These are phyloP conservation scores for Ascochyta lentis DNA, from an alignment of 2,329 filamentous ascomycete species.

Conservation along the genomic window DNA sequence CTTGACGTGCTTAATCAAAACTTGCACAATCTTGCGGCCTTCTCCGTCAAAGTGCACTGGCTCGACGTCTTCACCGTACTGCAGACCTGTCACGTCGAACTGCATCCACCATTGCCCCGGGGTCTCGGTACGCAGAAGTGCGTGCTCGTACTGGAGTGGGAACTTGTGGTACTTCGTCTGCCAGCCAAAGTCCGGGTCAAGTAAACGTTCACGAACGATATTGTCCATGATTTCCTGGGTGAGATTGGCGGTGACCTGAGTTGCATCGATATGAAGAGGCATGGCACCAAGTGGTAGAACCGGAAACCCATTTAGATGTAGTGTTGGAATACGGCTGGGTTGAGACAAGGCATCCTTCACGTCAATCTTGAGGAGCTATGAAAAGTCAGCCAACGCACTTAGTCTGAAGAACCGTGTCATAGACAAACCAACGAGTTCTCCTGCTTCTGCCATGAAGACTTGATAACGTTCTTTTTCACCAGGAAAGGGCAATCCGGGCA, in stretches of 20 bases:
- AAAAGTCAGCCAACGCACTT: not conserved
- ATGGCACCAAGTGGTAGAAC: constrained; percentile 32
- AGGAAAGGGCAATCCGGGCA: constrained; percentile 38
- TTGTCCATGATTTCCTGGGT: constrained; percentile 18
- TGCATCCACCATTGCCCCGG: constrained; percentile 31
- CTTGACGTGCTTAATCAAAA: constrained; percentile 25
- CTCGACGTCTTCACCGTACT: constrained; percentile 3
- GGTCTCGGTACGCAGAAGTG: constrained; percentile 24
- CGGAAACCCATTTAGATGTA: constrained; percentile 33
- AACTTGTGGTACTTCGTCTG: constrained; percentile 24
- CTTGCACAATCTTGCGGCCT: constrained; percentile 36
- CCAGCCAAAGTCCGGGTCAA: constrained; percentile 17
- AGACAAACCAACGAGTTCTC: constrained; percentile 34
- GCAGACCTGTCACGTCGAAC: constrained; percentile 36
- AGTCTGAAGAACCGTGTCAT: not conserved
- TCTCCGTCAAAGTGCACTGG: constrained; percentile 20
- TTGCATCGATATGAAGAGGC: constrained; percentile 31
- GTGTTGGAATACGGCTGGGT: not conserved
- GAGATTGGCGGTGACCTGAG: constrained; percentile 30
- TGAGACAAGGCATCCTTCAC: constrained; percentile 12
- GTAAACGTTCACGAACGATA: not conserved
- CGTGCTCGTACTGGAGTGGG: constrained; percentile 37
- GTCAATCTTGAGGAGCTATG: constrained; percentile 34
- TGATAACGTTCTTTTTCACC: constrained; percentile 8
- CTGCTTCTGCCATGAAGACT: constrained; percentile 26